A percentile compares a stretch with the other conserved stretches of the same genome.
These are phyloP conservation scores for Pythium periplocum DNA, from an alignment of 352 stramenopile species.

Conservation along the genomic window DNA sequence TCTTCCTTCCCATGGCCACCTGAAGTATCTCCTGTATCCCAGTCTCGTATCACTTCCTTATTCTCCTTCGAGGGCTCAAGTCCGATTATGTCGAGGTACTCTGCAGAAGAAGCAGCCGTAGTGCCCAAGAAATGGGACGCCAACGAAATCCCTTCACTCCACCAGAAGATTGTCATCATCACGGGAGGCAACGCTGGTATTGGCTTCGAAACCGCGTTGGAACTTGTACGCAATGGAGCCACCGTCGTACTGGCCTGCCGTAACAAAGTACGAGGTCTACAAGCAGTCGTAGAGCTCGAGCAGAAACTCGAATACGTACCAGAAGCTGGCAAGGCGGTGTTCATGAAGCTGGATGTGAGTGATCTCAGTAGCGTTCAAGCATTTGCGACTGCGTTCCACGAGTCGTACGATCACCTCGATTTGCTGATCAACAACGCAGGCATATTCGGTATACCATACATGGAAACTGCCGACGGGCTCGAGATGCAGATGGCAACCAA, in stretches of 20 bases:
- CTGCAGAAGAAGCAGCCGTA: background rate
- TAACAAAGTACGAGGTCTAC: slow-evolving; percentile 24
- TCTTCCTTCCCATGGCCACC: too few relatives aligned
- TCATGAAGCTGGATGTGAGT: slow-evolving; percentile 19
- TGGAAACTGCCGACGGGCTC: slow-evolving; percentile 12
- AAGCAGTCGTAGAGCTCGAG: slow-evolving; percentile 29
- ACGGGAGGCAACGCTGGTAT: slow-evolving; percentile 22
- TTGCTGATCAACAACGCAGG: slow-evolving; percentile 32
- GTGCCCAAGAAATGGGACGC: slow-evolving; percentile 2
- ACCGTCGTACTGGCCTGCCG: slow-evolving; percentile 57
- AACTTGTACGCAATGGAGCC: slow-evolving; percentile 32
- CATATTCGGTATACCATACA: slow-evolving; percentile 14
- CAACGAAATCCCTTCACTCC: slow-evolving; percentile 14
- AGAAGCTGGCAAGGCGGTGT: slow-evolving; percentile 8
- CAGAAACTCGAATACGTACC: background rate
- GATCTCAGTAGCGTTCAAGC: slow-evolving; percentile 13
- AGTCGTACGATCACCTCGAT: slow-evolving; percentile 12
- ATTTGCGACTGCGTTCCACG: slow-evolving; percentile 19
- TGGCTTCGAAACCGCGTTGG: slow-evolving; percentile 35
- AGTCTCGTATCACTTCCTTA: too few relatives aligned
- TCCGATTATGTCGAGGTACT: too few relatives aligned
- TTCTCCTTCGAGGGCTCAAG: too few relatives aligned
- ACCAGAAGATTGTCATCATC: background rate
- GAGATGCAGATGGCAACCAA: slow-evolving; percentile 23
- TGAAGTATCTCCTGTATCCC: too few relatives aligned